Base-by-base conservation (phyloP, 441 rosid genomes). In the Raphanus hybrid region DNA sequence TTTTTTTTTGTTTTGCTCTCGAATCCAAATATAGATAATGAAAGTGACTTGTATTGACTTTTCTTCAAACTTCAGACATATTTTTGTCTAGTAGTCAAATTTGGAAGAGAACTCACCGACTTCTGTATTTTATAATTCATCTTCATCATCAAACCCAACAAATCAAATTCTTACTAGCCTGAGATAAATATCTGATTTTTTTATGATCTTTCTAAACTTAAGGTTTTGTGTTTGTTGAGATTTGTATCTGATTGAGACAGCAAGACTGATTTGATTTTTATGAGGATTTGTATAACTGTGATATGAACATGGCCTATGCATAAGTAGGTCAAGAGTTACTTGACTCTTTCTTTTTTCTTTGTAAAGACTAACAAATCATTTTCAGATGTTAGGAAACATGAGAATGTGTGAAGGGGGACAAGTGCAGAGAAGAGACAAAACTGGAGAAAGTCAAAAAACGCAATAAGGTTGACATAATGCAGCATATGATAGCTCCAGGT, bases 401-500 rank as follows among this genome's bases (percentile, higher is more conserved):
- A 68, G 66, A 73, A 32, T 68, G 48, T 68, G 70, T 39, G 70
- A 73, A 68, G 23, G 48, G 60, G 60, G 74, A 78, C 58, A 72
- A 37, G 48, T 50, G 37, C 48, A 72, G 75, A 68, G 69, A 50
- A 78, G 62, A 78, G 75, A 78, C 75, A 78, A 79, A 79, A 69
- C 45, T 57, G 26, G 67, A 74, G 32, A 55, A 23, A 79, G 75
- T 73, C 70, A 34, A 74, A 29, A 23, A 74, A 74, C 34, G 45
- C 60, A 75, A 26, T 43, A 41, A 50, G 57, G 75, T 79, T 79
- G 82, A 74, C 75, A 78, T 79, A 74, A 69, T 74, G 71, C 67
- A 78, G 75, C 78, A 78, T 78, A 78, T 74, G 82, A 54, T 69
- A 35, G 14, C 78, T 68, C 78, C 78, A 69, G 75, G 78, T 79